Conservation (phyloP, 192 early-diverging fungal species). For the Coemansia sp. region DNA sequence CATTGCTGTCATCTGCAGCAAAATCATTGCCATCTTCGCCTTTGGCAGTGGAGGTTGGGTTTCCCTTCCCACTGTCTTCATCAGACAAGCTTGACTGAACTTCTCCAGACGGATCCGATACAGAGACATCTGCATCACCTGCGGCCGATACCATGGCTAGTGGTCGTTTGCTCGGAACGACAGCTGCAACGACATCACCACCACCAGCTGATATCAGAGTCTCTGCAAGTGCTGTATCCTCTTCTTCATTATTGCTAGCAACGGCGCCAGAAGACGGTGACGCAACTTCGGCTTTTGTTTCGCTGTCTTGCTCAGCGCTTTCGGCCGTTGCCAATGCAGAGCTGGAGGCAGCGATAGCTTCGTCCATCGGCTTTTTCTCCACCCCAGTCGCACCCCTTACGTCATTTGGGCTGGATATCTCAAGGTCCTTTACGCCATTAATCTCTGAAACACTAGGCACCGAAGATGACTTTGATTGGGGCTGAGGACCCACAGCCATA, state of each 20-base stretch:
- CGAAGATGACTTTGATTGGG: conserved; percentile 8
- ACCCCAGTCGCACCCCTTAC: not conserved
- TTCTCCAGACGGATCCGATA: not conserved
- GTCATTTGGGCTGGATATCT: conserved; percentile 24
- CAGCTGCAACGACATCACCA: conserved; percentile 6
- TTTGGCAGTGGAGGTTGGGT: not conserved
- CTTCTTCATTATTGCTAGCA: not conserved
- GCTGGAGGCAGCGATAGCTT: not conserved
- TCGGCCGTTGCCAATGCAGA: too few relatives aligned
- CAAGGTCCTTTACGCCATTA: conserved; percentile 35
- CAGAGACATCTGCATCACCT: conserved; percentile 8
- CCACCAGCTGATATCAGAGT: not conserved
- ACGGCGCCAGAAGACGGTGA: not conserved
- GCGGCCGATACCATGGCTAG: conserved; percentile 13
- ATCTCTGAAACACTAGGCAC: conserved; percentile 13
- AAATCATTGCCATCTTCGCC: conserved; percentile 1
- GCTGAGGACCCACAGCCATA: conserved; percentile 8
- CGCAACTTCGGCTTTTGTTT: not conserved
- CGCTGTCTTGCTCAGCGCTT: not conserved
- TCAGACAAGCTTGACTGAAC: not conserved
- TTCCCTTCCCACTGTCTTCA: not conserved
- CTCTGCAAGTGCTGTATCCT: not conserved
- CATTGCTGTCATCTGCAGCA: not conserved
- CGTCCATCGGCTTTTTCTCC: not conserved
- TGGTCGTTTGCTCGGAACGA: conserved; percentile 52